These are phyloP conservation scores for Adansonia rubrostipa DNA, from an alignment of 441 rosid genomes.

Conservation along the genomic window DNA sequence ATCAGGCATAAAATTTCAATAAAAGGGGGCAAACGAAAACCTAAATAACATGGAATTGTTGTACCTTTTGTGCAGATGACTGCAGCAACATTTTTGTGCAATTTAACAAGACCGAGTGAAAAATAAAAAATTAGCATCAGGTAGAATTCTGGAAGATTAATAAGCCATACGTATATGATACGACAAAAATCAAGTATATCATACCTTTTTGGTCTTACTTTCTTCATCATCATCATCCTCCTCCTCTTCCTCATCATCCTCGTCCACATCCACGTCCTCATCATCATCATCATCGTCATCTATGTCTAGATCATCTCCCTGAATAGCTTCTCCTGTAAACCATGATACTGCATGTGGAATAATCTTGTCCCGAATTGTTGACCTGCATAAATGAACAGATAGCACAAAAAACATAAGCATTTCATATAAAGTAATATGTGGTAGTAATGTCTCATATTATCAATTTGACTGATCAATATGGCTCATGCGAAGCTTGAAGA, in stretches of 20 bases:
- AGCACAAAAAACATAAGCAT: background rate
- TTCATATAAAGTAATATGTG: background rate
- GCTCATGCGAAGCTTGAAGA: background rate
- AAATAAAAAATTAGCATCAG: background rate
- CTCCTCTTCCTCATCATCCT: conserved; percentile 41
- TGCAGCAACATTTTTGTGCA: conserved; percentile 36
- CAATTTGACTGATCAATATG: background rate
- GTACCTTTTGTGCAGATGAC: conserved; percentile 68
- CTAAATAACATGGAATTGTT: background rate
- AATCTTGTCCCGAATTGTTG: conserved; percentile 82
- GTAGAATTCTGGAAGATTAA: background rate
- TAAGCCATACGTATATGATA: background rate
- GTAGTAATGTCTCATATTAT: background rate
- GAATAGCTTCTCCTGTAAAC: conserved; percentile 87
- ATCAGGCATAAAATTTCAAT: background rate
- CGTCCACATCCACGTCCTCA: conserved; percentile 48
- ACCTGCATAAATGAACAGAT: conserved; percentile 42
- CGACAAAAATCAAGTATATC: background rate
- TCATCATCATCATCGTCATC: conserved; percentile 65
- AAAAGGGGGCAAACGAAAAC: background rate
- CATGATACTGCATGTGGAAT: conserved; percentile 91
- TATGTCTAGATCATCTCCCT: conserved; percentile 57
- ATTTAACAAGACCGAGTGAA: background rate
- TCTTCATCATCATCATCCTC: conserved; percentile 49
- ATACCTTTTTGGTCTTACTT: conserved; percentile 62